These are phyloP conservation scores for Globisporangium canariense DNA, from an alignment of 352 stramenopile species.

Conservation along the genomic window DNA sequence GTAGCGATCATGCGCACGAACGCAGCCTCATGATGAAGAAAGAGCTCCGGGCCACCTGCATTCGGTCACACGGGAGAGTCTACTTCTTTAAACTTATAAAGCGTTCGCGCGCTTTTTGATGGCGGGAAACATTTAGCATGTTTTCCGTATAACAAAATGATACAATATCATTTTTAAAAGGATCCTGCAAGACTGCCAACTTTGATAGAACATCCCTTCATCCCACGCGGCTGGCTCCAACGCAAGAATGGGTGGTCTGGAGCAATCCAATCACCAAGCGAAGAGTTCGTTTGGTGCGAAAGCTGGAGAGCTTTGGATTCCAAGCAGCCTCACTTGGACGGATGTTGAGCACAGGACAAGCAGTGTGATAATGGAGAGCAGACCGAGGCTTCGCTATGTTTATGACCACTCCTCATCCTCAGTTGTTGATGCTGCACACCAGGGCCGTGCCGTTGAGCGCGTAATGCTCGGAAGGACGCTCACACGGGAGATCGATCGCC, in stretches of 20 bases:
- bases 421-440: constrained; percentile 59
- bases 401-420: background rate
- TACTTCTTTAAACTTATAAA: background rate
- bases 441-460: constrained; percentile 88
- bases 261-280: background rate
- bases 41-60: too few species aligned
- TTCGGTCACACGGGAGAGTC: background rate
- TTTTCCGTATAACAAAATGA: background rate
- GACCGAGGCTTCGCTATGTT: background rate
- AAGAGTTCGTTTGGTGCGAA: background rate
- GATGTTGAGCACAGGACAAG: too few species aligned
- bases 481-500: constrained; percentile 82
- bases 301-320: background rate
- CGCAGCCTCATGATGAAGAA: background rate
- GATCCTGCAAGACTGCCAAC: background rate
- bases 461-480: constrained; percentile 75
- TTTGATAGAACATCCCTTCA: too few species aligned
- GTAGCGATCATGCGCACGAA: background rate
- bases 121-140: background rate
- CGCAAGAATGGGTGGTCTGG: too few species aligned
- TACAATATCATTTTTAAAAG: too few species aligned
- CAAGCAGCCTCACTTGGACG: too few species aligned
- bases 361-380: background rate
- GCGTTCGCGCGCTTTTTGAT: background rate
- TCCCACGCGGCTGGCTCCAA: background rate